These are phyloP conservation scores for Lobosporangium transversale DNA, from an alignment of 192 early-diverging fungal genomes.

Conservation along the genomic window DNA sequence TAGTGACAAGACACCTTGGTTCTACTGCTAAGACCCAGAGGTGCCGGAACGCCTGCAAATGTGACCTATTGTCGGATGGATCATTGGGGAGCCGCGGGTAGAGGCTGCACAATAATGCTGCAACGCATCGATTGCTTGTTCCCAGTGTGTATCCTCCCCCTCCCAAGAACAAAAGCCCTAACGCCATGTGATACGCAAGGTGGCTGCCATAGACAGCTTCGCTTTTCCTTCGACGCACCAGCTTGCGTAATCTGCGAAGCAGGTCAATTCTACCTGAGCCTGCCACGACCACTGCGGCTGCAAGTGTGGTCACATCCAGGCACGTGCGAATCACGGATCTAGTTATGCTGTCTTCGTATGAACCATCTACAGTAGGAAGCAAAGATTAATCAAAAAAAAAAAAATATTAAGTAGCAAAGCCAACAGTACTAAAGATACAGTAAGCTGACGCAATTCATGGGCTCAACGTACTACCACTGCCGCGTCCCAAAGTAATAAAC, in stretches of 20 bases:
- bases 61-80: conserved; percentile 67
- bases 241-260: conserved; percentile 63
- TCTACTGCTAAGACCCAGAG: conserved; percentile 84
- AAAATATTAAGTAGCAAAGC: not conserved
- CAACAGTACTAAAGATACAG: too few relatives aligned
- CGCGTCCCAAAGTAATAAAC: conserved; percentile 55
- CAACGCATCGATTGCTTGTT: conserved; percentile 70
- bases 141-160: conserved; percentile 76
- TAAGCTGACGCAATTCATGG: too few relatives aligned
- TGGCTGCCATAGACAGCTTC: conserved; percentile 76
- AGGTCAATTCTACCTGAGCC: conserved; percentile 80
- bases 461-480: too few relatives aligned
- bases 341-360: conserved; percentile 71
- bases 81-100: conserved; percentile 72
- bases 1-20: conserved; percentile 70
- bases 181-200: conserved; percentile 76
- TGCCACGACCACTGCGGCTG: conserved; percentile 78
- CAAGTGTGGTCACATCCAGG: conserved; percentile 71
- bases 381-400: not conserved
- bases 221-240: conserved; percentile 57
- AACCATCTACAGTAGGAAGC: conserved; percentile 47
- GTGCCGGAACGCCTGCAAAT: conserved; percentile 83
- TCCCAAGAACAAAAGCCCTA: conserved; percentile 82
- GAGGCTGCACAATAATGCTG: conserved; percentile 71
- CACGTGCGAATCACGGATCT: conserved; percentile 69